phyloP scores from a whole-genome alignment of 192 early-diverging fungal species.

The Physocladia obscura region DNA sequence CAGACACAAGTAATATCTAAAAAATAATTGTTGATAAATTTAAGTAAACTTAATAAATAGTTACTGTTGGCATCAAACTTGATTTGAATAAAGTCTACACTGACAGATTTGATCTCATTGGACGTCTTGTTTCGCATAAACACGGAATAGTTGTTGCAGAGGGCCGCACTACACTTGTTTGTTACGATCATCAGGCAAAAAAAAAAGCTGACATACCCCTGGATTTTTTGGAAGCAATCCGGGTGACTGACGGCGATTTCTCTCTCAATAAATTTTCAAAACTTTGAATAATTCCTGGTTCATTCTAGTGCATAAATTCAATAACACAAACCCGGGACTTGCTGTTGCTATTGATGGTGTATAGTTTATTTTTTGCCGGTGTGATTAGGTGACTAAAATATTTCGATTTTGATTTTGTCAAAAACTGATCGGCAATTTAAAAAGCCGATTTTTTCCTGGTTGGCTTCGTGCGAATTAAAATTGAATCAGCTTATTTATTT shows the following conservation, averaged over 20 bases:
- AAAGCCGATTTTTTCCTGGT: no score
- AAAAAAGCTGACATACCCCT: conserved; percentile 34
- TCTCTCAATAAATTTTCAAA: no score
- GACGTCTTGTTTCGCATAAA: conserved; percentile 40
- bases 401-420: no score
- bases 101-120: conserved; percentile 38
- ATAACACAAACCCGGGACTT: no score
- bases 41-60: background rate
- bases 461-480: no score
- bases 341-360: no score
- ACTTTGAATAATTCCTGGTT: no score
- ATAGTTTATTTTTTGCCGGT: no score
- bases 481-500: no score
- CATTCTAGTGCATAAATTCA: no score
- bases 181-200: conserved; percentile 34
- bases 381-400: no score
- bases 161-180: conserved; percentile 35
- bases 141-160: conserved; percentile 21
- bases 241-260: background rate
- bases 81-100: conserved; percentile 8
- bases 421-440: no score
- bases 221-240: conserved; percentile 23
- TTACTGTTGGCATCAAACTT: conserved; percentile 15
- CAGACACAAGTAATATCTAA: conserved; percentile 44
- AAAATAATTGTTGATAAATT: background rate